Percentiles rank a stretch among this genome's conserved stretches.
Conservation (phyloP, 495 filamentous ascomycete species). For the Trichoderma erinaceum region DNA sequence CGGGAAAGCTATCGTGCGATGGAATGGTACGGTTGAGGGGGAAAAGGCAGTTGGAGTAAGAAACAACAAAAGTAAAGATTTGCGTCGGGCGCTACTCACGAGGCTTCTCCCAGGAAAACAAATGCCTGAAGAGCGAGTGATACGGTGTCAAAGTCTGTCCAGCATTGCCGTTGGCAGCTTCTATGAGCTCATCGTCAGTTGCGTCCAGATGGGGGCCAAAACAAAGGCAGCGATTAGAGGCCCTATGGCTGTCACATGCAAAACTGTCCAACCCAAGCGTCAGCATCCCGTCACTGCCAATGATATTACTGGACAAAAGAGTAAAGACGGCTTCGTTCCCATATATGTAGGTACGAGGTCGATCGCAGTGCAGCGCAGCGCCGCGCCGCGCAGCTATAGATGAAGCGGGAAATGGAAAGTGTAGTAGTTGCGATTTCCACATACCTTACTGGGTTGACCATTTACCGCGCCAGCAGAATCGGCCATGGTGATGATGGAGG, state of each 20-base stretch:
- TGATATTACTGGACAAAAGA: neutral
- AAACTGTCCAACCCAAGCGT: conserved; percentile 17
- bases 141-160: conserved; percentile 92
- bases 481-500: neutral
- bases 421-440: neutral
- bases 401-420: conserved; percentile 3
- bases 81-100: conserved; percentile 26
- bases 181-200: conserved; percentile 6
- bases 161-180: conserved; percentile 9
- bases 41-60: neutral
- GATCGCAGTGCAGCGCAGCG: neutral
- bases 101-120: conserved; percentile 62
- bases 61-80: neutral
- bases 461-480: conserved; percentile 4
- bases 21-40: neutral
- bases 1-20: too few species aligned
- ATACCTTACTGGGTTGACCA: conserved; percentile 6
- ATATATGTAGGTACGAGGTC: conserved; percentile 11
- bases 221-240: neutral
- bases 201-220: neutral
- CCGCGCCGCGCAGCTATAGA: neutral
- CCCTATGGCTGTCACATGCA: neutral
- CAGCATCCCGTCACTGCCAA: conserved; percentile 15
- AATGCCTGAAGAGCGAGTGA: conserved; percentile 89
- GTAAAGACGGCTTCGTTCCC: neutral